Conservation (phyloP, 305 asterid species). For the Rubia tinctorum region DNA sequence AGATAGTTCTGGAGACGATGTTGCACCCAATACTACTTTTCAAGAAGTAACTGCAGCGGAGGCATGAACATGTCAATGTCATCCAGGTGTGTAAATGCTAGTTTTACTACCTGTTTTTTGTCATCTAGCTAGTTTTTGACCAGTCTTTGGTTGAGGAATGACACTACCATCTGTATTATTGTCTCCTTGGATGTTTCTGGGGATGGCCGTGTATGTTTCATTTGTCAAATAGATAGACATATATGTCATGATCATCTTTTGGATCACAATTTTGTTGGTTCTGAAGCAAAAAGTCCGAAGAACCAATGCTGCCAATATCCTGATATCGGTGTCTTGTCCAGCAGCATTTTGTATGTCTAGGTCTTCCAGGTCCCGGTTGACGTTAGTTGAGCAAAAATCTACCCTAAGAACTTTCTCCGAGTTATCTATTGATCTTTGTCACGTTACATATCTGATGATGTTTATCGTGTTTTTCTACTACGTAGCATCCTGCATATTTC, state of each 20-base stretch:
- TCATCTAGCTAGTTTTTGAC: not conserved
- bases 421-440: not conserved
- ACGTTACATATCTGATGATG: not conserved
- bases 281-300: not conserved
- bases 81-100: conserved; percentile 4
- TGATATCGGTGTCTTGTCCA: not conserved
- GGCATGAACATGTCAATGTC: conserved; percentile 22
- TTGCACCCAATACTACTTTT: conserved; percentile 28
- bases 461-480: not conserved
- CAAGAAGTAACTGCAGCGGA: conserved; percentile 41
- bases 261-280: conserved; percentile 22
- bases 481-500: not conserved
- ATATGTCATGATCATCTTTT: conserved; percentile 3
- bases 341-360: conserved; percentile 2
- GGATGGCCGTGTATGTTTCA: conserved; percentile 15
- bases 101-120: not conserved
- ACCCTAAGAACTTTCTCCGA: not conserved
- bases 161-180: not conserved
- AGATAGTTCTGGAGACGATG: conserved; percentile 26
- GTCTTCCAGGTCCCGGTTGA: not conserved
- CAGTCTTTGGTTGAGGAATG: not conserved
- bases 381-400: not conserved
- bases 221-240: conserved; percentile 6
- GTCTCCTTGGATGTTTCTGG: not conserved
- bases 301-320: not conserved